Evolutionary conservation across 73 alveolate genomes (phyloP).

Genomic region (Paramecium tetraurelia): DNA sequence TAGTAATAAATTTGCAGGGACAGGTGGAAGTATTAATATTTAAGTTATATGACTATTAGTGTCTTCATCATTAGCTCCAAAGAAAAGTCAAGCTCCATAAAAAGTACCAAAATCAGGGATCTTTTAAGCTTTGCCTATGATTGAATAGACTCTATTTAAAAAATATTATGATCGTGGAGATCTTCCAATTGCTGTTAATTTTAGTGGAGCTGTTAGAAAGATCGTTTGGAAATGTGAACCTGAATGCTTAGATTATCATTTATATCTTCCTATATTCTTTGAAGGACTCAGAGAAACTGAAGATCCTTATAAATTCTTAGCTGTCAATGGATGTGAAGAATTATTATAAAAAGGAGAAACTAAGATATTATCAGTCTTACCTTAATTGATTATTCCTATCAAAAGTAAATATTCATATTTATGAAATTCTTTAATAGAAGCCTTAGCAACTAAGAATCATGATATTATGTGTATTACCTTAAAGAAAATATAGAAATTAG

Average conservation of each 20-base stretch:
- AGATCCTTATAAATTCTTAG: conserved; percentile 97
- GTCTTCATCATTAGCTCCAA: conserved; percentile 62
- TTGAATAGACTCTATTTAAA: conserved; percentile 68
- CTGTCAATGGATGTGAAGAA: conserved; percentile 93
- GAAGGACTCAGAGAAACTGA: conserved; percentile 96
- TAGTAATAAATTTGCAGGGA: conserved; percentile 58
- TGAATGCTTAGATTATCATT: conserved; percentile 90
- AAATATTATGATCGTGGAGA: conserved; percentile 88
- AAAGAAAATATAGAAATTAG: conserved; percentile 90
- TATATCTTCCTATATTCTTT: conserved; percentile 95
- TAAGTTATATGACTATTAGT: background rate
- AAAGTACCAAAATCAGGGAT: conserved; percentile 58
- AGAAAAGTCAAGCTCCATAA: conserved; percentile 33
- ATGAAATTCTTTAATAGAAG: conserved; percentile 50
- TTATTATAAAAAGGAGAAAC: conserved; percentile 84
- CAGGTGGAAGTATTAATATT: conserved; percentile 60
- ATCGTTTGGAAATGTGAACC: conserved; percentile 83
- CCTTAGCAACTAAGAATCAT: conserved; percentile 91
- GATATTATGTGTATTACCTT: conserved; percentile 93
- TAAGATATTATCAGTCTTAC: conserved; percentile 94
- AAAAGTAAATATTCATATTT: conserved; percentile 61
- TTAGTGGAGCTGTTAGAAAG: conserved; percentile 77
- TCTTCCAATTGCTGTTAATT: conserved; percentile 80
- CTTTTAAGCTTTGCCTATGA: conserved; percentile 54
- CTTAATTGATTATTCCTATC: conserved; percentile 95